These are phyloP conservation scores for Chiua virens DNA, from an alignment of 768 basidiomycete species.

Conservation along the genomic window DNA sequence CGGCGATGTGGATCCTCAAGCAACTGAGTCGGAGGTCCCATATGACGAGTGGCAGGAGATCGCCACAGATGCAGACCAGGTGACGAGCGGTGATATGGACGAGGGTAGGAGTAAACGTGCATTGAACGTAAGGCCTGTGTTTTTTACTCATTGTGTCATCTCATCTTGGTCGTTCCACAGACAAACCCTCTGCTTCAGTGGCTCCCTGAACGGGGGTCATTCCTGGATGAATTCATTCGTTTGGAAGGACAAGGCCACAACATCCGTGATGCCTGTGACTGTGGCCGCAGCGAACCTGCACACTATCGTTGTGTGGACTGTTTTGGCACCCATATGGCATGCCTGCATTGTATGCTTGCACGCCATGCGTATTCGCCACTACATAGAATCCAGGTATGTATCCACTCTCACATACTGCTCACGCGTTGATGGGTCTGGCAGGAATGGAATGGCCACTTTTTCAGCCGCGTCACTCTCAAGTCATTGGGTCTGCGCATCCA, in stretches of 20 bases:
- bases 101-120: too few relatives aligned
- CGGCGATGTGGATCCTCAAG: too few relatives aligned
- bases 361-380: background rate
- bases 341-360: background rate
- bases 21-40: too few relatives aligned
- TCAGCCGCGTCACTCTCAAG: background rate
- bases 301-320: background rate
- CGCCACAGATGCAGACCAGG: too few relatives aligned
- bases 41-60: too few relatives aligned
- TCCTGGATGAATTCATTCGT: slow-evolving; percentile 1
- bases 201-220: background rate
- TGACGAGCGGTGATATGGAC: too few relatives aligned
- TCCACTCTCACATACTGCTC: background rate
- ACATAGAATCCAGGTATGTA: background rate
- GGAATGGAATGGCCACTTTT: slow-evolving; percentile 2
- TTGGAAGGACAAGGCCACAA: background rate
- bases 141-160: too few relatives aligned
- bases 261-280: background rate
- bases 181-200: background rate
- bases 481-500: background rate
- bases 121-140: too few relatives aligned
- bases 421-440: background rate
- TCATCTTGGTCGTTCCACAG: background rate
- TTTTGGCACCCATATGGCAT: background rate
- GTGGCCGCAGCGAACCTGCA: background rate